Evolutionary conservation across 2,329 filamentous ascomycete genomes (phyloP).

Genomic region (Cercospora sp.): DNA sequence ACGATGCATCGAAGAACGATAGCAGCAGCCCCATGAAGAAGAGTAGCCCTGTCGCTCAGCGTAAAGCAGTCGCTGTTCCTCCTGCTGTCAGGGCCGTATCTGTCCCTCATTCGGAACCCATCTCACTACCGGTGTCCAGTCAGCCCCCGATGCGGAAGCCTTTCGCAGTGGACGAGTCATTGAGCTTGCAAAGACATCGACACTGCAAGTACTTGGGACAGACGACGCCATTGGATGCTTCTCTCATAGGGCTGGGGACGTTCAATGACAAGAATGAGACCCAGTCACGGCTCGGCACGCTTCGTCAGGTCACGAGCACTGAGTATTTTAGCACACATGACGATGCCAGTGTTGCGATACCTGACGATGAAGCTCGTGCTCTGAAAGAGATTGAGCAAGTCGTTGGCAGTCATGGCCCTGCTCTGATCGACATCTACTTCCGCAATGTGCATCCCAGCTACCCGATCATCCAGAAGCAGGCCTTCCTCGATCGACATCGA

Average conservation of each 20-base stretch:
- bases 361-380: slow-evolving; percentile 68
- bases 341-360: slow-evolving; percentile 69
- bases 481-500: slow-evolving; percentile 77
- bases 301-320: slow-evolving; percentile 73
- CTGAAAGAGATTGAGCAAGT: slow-evolving; percentile 72
- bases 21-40: slow-evolving; percentile 29
- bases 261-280: slow-evolving; percentile 83
- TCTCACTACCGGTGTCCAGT: slow-evolving; percentile 6
- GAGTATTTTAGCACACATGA: slow-evolving; percentile 80
- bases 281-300: slow-evolving; percentile 60
- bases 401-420: slow-evolving; percentile 73
- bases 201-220: slow-evolving; percentile 82
- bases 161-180: slow-evolving; percentile 46
- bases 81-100: slow-evolving; percentile 5
- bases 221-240: slow-evolving; percentile 79
- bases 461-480: slow-evolving; percentile 77
- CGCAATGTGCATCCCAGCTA: slow-evolving; percentile 76
- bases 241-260: slow-evolving; percentile 75
- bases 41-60: slow-evolving; percentile 25
- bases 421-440: slow-evolving; percentile 79
- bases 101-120: background rate
- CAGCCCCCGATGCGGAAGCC: slow-evolving; percentile 33
- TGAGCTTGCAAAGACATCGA: slow-evolving; percentile 74
- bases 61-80: slow-evolving; percentile 17
- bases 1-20: slow-evolving; percentile 48